Conservation (phyloP, 2,329 filamentous ascomycete species). For the Xylariaceae sp. region DNA sequence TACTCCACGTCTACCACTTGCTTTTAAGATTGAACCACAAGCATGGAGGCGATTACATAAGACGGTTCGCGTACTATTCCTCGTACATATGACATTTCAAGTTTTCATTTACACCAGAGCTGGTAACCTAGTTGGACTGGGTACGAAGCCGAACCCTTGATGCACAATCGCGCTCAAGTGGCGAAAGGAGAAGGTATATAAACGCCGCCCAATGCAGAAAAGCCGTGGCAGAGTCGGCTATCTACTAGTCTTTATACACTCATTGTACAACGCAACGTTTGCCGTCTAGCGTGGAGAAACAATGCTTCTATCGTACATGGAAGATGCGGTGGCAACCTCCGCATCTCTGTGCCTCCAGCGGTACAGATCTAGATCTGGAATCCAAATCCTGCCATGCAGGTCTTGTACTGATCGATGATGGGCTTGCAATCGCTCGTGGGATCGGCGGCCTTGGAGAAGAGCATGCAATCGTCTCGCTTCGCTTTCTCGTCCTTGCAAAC, state of each 20-base stretch:
- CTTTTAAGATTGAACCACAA: too few relatives aligned
- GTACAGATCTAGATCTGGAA: constrained; percentile 59
- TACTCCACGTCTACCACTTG: too few relatives aligned
- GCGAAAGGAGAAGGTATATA: too few relatives aligned
- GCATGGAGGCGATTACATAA: too few relatives aligned
- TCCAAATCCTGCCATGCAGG: constrained; percentile 89
- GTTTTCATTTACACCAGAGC: too few relatives aligned
- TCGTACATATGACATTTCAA: too few relatives aligned
- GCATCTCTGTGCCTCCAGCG: too few relatives aligned
- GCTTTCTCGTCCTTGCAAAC: constrained; percentile 96
- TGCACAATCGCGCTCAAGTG: too few relatives aligned
- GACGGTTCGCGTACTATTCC: too few relatives aligned
- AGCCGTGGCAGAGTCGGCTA: constrained; percentile 7
- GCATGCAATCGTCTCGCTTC: constrained; percentile 95
- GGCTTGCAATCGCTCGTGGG: constrained; percentile 79
- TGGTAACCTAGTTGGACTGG: too few relatives aligned
- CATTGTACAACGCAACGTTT: constrained; percentile 10
- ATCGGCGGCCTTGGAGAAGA: constrained; percentile 83
- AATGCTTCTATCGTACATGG: not conserved
- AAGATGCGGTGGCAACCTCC: not conserved
- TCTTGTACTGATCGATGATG: constrained; percentile 79
- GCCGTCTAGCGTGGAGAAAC: too few relatives aligned
- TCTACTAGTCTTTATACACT: constrained; percentile 7
- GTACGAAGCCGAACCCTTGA: too few relatives aligned
- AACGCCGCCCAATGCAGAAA: constrained; percentile 21